Conservation (phyloP, 257 asterid species). For the Nicotiana paniculata region DNA sequence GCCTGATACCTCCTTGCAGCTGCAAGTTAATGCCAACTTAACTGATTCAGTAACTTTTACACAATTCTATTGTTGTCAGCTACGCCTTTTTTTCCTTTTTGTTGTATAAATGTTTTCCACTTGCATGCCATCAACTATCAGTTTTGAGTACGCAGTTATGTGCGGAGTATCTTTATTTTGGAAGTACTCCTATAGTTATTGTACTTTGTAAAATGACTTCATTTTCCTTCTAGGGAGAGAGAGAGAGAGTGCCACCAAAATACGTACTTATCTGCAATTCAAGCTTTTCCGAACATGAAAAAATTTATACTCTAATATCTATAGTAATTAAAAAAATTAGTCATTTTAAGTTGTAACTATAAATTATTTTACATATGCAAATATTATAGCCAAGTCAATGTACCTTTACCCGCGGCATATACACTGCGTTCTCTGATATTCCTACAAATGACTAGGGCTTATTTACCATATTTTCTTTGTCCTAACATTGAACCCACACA, state of each 20-base stretch:
- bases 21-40: conserved; percentile 12
- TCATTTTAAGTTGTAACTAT: neutral
- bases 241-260: neutral
- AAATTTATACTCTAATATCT: too few relatives aligned
- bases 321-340: too few relatives aligned
- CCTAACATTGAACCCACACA: neutral
- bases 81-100: neutral
- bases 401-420: neutral
- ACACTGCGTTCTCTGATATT: neutral
- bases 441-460: neutral
- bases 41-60: neutral
- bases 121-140: neutral
- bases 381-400: too few relatives aligned
- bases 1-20: conserved; percentile 82
- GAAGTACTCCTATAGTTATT: too few relatives aligned
- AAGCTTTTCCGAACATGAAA: too few relatives aligned
- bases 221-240: too few relatives aligned
- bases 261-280: too few relatives aligned
- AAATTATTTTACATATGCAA: too few relatives aligned
- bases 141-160: neutral
- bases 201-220: too few relatives aligned
- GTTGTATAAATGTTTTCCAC: neutral
- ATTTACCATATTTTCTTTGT: neutral
- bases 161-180: too few relatives aligned
- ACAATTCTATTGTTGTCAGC: neutral